Conservation (phyloP, 108 stramenopile species). For the Phaeodactylum tricornutum region DNA sequence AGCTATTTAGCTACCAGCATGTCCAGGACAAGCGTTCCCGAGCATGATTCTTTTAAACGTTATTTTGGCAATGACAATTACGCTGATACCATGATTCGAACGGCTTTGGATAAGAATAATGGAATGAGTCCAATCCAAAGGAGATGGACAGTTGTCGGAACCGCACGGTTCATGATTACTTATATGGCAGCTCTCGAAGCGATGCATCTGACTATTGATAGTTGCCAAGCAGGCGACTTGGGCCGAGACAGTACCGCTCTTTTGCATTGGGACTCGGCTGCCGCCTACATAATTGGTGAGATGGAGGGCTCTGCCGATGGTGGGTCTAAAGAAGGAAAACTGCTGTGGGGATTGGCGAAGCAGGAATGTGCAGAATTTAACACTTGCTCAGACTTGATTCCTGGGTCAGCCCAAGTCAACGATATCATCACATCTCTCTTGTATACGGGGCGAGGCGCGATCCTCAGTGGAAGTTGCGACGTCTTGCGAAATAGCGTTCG, state of each 20-base stretch:
- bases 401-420: constrained; percentile 32
- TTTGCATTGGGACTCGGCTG: constrained; percentile 43
- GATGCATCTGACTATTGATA: constrained; percentile 40
- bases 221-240: constrained; percentile 19
- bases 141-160: constrained; percentile 35
- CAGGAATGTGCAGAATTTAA: constrained; percentile 54
- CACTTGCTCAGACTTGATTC: constrained; percentile 31
- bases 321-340: constrained; percentile 35
- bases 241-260: constrained; percentile 9
- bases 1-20: constrained; percentile 40
- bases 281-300: constrained; percentile 59
- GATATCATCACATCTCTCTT: constrained; percentile 40
- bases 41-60: constrained; percentile 41
- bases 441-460: constrained; percentile 57
- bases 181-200: constrained; percentile 55
- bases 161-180: constrained; percentile 47
- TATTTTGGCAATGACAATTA: constrained; percentile 48
- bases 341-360: constrained; percentile 51
- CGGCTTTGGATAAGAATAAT: constrained; percentile 16
- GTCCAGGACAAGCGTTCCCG: constrained; percentile 49
- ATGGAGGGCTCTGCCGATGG: constrained; percentile 46
- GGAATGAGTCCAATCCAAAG: too few relatives aligned
- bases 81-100: constrained; percentile 55
- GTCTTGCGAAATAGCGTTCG: constrained; percentile 34
- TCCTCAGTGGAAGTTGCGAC: constrained; percentile 34